phyloP scores from a whole-genome alignment of 2,329 filamentous ascomycete species.

The Cyanodermella asteris region DNA sequence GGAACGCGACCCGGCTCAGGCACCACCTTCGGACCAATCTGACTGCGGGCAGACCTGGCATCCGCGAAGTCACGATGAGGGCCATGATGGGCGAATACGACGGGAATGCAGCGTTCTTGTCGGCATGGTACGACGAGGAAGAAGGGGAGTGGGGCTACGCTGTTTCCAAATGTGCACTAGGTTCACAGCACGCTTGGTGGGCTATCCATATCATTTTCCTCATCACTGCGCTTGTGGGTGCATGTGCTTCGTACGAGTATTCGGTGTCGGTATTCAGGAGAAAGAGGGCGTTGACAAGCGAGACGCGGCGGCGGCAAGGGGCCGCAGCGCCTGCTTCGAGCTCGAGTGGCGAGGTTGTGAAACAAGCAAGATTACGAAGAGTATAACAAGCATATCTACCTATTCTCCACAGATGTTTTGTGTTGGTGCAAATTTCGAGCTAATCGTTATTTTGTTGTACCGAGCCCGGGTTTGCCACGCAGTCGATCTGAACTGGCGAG shows the following conservation, averaged over 20 bases:
- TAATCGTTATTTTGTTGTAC: no score
- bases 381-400: no score
- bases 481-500: no score
- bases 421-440: no score
- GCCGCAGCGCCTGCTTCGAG: no score
- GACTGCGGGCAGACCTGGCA: slow-evolving; percentile 25
- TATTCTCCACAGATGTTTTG: no score
- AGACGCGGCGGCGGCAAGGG: no score
- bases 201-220: slow-evolving; percentile 59
- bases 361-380: no score
- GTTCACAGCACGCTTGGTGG: slow-evolving; percentile 91
- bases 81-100: slow-evolving; percentile 97
- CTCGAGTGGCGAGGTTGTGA: no score
- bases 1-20: slow-evolving; percentile 16
- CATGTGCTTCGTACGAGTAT: slow-evolving; percentile 3
- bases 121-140: slow-evolving; percentile 64
- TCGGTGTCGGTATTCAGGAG: no score
- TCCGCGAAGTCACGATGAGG: slow-evolving; percentile 78
- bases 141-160: slow-evolving; percentile 61
- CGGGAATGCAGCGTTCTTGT: slow-evolving; percentile 78
- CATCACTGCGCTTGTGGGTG: slow-evolving; percentile 3
- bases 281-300: no score
- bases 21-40: neutral
- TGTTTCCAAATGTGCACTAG: slow-evolving; percentile 56
- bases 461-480: no score